These are phyloP conservation scores for Oryza punctata DNA, from an alignment of 176 grass and related monocot species.

Conservation along the genomic window DNA sequence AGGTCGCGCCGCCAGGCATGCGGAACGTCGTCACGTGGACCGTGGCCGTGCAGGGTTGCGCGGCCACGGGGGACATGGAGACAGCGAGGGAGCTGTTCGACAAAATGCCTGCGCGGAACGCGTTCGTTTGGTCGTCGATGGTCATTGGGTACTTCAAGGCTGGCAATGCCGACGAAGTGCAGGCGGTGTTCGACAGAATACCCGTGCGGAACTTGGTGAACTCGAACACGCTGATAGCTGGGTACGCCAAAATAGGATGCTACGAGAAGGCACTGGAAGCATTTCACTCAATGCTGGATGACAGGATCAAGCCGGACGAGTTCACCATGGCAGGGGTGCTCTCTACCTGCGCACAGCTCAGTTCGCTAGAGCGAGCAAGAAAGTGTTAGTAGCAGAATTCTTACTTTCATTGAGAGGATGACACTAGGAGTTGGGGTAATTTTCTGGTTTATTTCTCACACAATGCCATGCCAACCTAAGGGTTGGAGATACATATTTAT, in stretches of 20 bases:
- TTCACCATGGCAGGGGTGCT: constrained; percentile 61
- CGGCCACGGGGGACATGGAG: constrained; percentile 44
- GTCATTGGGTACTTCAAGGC: constrained; percentile 53
- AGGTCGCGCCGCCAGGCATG: constrained; percentile 34
- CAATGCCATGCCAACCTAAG: too few species aligned
- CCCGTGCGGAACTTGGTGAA: constrained; percentile 57
- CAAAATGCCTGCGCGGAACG: constrained; percentile 52
- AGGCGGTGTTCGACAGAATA: constrained; percentile 44
- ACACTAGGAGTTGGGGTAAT: too few species aligned
- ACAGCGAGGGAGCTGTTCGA: constrained; percentile 61
- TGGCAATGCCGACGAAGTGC: constrained; percentile 35
- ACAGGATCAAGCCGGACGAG: constrained; percentile 53
- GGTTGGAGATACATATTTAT: too few species aligned
- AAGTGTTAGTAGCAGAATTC: too few species aligned
- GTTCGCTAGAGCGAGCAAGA: constrained; percentile 47
- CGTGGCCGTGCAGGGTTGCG: constrained; percentile 60
- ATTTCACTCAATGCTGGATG: constrained; percentile 36
- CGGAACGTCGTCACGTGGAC: constrained; percentile 58
- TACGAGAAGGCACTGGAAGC: constrained; percentile 46
- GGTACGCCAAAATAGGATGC: constrained; percentile 56
- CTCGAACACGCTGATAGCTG: constrained; percentile 59
- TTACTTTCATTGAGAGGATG: too few species aligned
- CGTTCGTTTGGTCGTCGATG: constrained; percentile 69
- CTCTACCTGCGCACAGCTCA: constrained; percentile 64
- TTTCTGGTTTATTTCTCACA: too few species aligned